Percentiles rank a stretch among this genome's conserved stretches.
phyloP scores from a whole-genome alignment of 305 asterid genomes.

The Stenogyne calaminthoides region DNA sequence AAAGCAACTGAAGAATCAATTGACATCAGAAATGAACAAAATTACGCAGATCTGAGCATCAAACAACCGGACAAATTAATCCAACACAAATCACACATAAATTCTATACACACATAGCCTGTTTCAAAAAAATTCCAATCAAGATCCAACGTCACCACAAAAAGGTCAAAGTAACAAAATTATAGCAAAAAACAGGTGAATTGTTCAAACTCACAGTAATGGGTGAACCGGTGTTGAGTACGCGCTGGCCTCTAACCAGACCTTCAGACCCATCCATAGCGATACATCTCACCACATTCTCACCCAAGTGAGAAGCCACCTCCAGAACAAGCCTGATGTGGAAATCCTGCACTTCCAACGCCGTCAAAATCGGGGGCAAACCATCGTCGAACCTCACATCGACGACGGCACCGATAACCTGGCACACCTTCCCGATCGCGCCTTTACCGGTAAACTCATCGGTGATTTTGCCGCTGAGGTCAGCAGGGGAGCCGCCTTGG shows the following conservation, averaged over 20 bases:
- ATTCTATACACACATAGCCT: not conserved
- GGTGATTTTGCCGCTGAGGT: conserved; percentile 61
- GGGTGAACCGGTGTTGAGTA: conserved; percentile 95
- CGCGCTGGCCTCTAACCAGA: conserved; percentile 89
- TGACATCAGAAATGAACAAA: not conserved
- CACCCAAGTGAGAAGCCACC: conserved; percentile 97
- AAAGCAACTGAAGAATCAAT: not conserved
- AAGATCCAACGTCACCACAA: not conserved
- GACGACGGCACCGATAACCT: conserved; percentile 95
- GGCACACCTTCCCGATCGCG: conserved; percentile 79
- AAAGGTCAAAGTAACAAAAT: not conserved
- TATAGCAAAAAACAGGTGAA: not conserved
- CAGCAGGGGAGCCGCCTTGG: conserved; percentile 37
- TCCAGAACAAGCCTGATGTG: conserved; percentile 94
- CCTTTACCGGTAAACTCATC: conserved; percentile 88
- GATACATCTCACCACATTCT: conserved; percentile 85
- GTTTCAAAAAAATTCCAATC: conserved; percentile 8
- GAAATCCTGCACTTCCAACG: conserved; percentile 84
- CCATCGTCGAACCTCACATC: conserved; percentile 88
- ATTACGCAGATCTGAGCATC: conserved; percentile 27
- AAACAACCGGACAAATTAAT: conserved; percentile 13
- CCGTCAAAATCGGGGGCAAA: conserved; percentile 90
- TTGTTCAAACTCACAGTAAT: conserved; percentile 66
- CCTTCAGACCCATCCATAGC: conserved; percentile 99
- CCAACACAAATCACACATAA: conserved; percentile 16